A percentile compares a stretch with the other conserved stretches of the same genome.
These are phyloP conservation scores for Brassica incana DNA, from an alignment of 345 rosid species.

Conservation along the genomic window DNA sequence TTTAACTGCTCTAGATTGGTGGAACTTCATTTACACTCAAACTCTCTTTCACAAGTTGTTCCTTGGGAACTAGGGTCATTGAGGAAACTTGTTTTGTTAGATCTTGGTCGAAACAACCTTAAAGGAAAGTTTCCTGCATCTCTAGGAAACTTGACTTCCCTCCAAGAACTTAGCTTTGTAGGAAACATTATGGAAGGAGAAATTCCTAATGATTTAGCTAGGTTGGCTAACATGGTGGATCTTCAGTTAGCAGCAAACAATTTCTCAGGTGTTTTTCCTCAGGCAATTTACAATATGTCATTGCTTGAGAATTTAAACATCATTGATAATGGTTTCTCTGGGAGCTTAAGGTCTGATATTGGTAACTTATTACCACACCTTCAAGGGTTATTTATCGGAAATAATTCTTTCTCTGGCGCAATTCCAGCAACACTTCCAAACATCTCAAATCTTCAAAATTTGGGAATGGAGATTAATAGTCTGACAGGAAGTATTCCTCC, in stretches of 20 bases:
- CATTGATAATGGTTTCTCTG: neutral
- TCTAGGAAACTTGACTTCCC: neutral
- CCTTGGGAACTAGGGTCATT: conserved; percentile 33
- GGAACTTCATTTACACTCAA: rapidly evolving
- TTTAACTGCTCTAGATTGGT: conserved; percentile 18
- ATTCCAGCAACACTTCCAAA: conserved; percentile 38
- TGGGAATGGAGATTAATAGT: neutral
- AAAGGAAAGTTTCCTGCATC: conserved; percentile 33
- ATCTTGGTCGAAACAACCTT: conserved; percentile 5
- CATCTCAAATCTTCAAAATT: conserved; percentile 18
- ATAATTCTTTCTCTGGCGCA: conserved; percentile 30
- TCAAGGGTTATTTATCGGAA: neutral
- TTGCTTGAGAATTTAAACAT: rapidly evolving
- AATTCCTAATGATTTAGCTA: neutral
- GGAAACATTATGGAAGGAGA: neutral
- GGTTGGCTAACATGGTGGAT: neutral
- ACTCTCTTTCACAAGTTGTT: conserved; percentile 17
- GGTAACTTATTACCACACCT: neutral
- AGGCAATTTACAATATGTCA: conserved; percentile 39
- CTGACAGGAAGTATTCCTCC: neutral
- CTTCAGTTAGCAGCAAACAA: neutral
- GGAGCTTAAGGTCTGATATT: conserved; percentile 31
- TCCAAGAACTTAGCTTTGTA: neutral
- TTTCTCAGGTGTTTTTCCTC: conserved; percentile 25
- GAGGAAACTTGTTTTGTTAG: neutral